Evolutionary conservation across 2,329 filamentous ascomycete genomes (phyloP).

Genomic region (Stemphylium vesicarium): DNA sequence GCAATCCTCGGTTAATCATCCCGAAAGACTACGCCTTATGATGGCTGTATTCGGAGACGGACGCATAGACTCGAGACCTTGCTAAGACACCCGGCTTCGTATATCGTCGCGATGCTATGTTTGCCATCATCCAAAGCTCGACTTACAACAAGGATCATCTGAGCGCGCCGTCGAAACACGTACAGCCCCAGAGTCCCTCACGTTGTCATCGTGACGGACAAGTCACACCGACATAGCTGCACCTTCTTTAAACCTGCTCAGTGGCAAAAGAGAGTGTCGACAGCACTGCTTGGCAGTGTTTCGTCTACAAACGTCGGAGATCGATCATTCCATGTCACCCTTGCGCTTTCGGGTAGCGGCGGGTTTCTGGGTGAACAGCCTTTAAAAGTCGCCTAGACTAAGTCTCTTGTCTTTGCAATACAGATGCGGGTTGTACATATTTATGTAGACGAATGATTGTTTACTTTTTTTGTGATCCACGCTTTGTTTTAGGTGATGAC

Average conservation of each 20-base stretch:
- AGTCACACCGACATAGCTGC: conserved; percentile 13
- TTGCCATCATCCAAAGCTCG: too few species aligned
- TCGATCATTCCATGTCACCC: conserved; percentile 23
- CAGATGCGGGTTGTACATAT: conserved; percentile 45
- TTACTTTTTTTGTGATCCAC: neutral
- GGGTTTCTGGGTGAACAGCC: conserved; percentile 26
- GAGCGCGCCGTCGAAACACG: too few species aligned
- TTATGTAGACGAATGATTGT: neutral
- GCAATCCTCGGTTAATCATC: too few species aligned
- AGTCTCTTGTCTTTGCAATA: conserved; percentile 46
- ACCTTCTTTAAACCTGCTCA: conserved; percentile 25
- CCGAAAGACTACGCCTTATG: too few species aligned
- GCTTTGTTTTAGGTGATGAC: neutral
- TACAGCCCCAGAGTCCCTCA: neutral
- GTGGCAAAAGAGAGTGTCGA: conserved; percentile 31
- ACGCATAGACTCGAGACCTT: too few species aligned
- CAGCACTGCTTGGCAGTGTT: conserved; percentile 16
- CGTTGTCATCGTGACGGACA: neutral
- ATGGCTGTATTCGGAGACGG: too few species aligned
- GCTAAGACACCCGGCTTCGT: too few species aligned
- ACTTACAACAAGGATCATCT: too few species aligned
- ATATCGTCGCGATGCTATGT: too few species aligned
- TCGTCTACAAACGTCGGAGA: conserved; percentile 30
- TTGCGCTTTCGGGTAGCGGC: conserved; percentile 24
- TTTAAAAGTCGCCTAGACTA: conserved; percentile 43